Evolutionary conservation across 148 eudicot genomes (phyloP).

Genomic region (Limonium bicolor): DNA sequence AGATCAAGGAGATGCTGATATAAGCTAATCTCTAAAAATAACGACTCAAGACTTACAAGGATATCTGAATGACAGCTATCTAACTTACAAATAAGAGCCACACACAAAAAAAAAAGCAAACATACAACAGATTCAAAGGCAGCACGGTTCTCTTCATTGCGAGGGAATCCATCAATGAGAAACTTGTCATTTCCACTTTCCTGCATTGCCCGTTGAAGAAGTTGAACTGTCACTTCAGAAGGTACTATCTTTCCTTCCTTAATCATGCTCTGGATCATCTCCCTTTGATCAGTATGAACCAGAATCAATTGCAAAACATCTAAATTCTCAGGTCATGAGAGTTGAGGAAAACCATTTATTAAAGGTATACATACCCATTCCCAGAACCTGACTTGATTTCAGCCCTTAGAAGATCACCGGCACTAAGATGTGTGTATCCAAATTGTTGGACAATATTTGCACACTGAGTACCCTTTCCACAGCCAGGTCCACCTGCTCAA

Average conservation of each 20-base stretch:
- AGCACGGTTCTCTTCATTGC: slow-evolving; percentile 10
- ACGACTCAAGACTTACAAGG: not conserved
- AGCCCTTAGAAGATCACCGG: slow-evolving; percentile 8
- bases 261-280: slow-evolving; percentile 20
- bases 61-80: not conserved
- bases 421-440: slow-evolving; percentile 9
- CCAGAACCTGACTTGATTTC: slow-evolving; percentile 7
- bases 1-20: no score
- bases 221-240: slow-evolving; percentile 14
- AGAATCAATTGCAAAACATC: not conserved
- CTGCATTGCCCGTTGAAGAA: slow-evolving; percentile 16
- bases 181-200: slow-evolving; percentile 11
- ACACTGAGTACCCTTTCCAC: slow-evolving; percentile 8
- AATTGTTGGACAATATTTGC: not conserved
- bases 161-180: slow-evolving; percentile 7
- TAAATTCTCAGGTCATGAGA: not conserved
- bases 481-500: slow-evolving; percentile 7
- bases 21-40: no score
- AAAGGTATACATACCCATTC: slow-evolving; percentile 6
- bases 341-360: no score
- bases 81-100: not conserved
- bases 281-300: slow-evolving; percentile 3
- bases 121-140: slow-evolving; percentile 1
- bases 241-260: slow-evolving; percentile 26
- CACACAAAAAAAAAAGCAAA: no score